A percentile compares a stretch with the other conserved stretches of the same genome.
phyloP scores from a whole-genome alignment of 345 rosid species.

The Isatis tinctoria region DNA sequence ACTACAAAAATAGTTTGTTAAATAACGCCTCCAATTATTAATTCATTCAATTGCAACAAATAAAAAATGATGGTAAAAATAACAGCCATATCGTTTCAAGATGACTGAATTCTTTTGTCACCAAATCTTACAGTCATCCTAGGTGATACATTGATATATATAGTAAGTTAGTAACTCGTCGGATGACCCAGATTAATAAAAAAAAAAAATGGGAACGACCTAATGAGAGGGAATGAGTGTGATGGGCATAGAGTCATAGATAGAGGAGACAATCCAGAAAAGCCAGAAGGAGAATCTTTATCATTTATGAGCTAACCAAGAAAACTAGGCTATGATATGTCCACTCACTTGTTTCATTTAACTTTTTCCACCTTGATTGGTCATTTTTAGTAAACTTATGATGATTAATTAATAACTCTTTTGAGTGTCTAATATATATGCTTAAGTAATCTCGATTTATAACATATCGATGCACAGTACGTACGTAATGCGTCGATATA shows the following conservation, averaged over 20 bases:
- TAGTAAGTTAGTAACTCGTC: too few relatives aligned
- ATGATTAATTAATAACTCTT: neutral
- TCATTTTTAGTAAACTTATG: neutral
- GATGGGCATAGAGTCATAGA: conserved; percentile 23
- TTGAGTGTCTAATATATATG: neutral
- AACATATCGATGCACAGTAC: neutral
- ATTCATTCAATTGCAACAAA: too few relatives aligned
- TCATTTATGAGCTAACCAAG: conserved; percentile 6
- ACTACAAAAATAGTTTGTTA: too few relatives aligned
- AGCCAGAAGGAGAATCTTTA: neutral
- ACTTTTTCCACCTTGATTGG: neutral
- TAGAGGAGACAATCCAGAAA: conserved; percentile 8
- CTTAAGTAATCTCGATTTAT: neutral
- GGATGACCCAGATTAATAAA: too few relatives aligned
- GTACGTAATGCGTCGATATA: neutral
- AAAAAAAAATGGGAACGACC: too few relatives aligned
- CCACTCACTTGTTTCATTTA: conserved; percentile 2
- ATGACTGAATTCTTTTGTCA: too few relatives aligned
- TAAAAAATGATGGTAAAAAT: too few relatives aligned
- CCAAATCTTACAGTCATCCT: too few relatives aligned
- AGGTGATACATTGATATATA: too few relatives aligned
- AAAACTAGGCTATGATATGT: neutral
- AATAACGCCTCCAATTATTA: too few relatives aligned
- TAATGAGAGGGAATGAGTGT: conserved; percentile 19
- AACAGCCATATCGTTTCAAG: too few relatives aligned